Base-by-base conservation (phyloP, 2,329 filamentous ascomycete species). In the Epichloe sibirici region DNA sequence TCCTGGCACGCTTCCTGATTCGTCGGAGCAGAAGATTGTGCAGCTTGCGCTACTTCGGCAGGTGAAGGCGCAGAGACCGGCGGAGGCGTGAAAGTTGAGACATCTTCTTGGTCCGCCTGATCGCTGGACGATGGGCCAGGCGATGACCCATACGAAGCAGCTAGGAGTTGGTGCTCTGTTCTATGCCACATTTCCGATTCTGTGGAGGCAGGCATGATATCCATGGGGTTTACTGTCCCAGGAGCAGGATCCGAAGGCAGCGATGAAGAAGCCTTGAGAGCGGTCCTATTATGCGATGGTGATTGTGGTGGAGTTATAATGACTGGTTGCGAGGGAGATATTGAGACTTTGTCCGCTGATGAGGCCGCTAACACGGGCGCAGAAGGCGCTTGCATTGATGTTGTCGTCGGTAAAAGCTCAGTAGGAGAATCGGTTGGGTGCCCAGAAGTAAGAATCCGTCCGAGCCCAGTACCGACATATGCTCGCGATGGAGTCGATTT, bases 141-240 rank as follows among this genome's bases (percentile, higher is more conserved):
- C 25, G 63, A 62, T 8, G 62, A 62, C 35, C 58, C 58, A 44
- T 63, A 53, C 25, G 65, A 61, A 9, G 62, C 59, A 28, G 62
- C 53, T 42, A 59, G 62, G 39, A 71, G 59, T 52, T 69, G 62
- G 51, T 68, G 65, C 54, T 70, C 68, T 15, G 65, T 69, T 38
- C 63, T 60, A 49, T 71, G 63, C 63, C 65, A 69, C 31, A 66
- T 53, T 53, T 71, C 69, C 7, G 63, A 63, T 53, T 70, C 61
- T 3, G 68, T 69, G 15, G 64, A 66, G 3, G 69, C 64, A 5
- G 69, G 72, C 75, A 77, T 77, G 34, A 78, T 72, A 48, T 76
- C 73, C 71, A 76, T 76, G 0, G 75, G 75, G 42, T 77, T 78
- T 9, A 75, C 74, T 4, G 74, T 78, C 37, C 72, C 73, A 3